Evolutionary conservation across 2,329 filamentous ascomycete species (phyloP).

Genomic region (Aspergillus aculeatinus): DNA sequence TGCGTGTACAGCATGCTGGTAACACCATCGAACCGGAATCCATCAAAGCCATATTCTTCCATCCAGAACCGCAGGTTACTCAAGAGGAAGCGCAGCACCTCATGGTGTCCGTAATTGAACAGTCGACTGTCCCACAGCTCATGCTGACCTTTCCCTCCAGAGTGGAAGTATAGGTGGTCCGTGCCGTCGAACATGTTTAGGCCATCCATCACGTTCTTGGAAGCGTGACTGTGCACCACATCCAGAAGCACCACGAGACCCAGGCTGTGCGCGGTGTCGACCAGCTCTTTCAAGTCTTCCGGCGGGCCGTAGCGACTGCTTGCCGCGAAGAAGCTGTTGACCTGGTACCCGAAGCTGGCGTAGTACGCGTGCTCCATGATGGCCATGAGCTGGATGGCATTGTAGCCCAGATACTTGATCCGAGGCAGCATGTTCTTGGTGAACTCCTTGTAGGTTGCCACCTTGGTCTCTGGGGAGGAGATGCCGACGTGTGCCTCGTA

Average conservation of each 20-base stretch:
- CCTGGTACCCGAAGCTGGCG: constrained; percentile 96
- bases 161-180: constrained; percentile 95
- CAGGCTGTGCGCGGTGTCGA: constrained; percentile 89
- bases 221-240: constrained; percentile 96
- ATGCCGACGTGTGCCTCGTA: constrained; percentile 99
- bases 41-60: constrained; percentile 96
- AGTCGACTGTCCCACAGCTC: constrained; percentile 94
- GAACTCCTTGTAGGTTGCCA: constrained; percentile 97
- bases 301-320: constrained; percentile 92
- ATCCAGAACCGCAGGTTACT: constrained; percentile 99
- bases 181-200: constrained; percentile 94
- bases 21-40: constrained; percentile 96
- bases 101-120: constrained; percentile 95
- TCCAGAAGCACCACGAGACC: constrained; percentile 90
- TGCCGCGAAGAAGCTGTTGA: constrained; percentile 98
- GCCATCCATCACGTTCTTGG: constrained; percentile 94
- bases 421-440: constrained; percentile 87
- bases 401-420: constrained; percentile 89
- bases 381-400: constrained; percentile 97
- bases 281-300: constrained; percentile 92
- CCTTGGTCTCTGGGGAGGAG: constrained; percentile 82
- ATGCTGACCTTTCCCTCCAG: constrained; percentile 77
- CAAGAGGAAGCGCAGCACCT: constrained; percentile 91
- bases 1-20: constrained; percentile 97
- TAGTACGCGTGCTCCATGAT: constrained; percentile 99